These are phyloP conservation scores for Pseudopediastrum boryanum DNA, from an alignment of 139 green algal genomes.

Conservation along the genomic window DNA sequence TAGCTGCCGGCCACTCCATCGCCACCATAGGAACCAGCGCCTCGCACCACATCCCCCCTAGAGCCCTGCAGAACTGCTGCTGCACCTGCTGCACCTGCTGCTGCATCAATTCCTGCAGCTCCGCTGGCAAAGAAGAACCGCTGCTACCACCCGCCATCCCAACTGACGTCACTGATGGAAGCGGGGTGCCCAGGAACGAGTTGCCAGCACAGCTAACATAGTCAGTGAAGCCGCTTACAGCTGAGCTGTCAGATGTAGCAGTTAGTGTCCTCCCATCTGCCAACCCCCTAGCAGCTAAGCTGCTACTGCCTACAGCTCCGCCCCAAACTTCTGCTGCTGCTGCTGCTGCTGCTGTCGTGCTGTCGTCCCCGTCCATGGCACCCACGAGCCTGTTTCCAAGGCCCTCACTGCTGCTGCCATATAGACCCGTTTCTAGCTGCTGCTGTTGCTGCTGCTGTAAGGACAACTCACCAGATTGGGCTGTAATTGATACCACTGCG, in stretches of 20 bases:
- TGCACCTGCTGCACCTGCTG: slow-evolving; percentile 3
- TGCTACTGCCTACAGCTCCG: not conserved
- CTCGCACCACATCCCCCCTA: slow-evolving; percentile 77
- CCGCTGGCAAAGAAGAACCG: no score
- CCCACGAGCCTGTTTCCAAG: no score
- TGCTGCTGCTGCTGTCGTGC: no score
- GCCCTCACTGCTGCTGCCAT: slow-evolving; percentile 5
- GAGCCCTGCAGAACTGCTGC: slow-evolving; percentile 47
- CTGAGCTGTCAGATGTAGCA: not conserved
- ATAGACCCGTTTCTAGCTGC: not conserved
- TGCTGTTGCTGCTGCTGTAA: slow-evolving; percentile 4
- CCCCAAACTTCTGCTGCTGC: not conserved
- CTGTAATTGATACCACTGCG: not conserved
- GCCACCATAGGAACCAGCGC: slow-evolving; percentile 69
- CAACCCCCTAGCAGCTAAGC: slow-evolving; percentile 1
- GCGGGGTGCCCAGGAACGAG: no score
- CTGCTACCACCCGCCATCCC: no score
- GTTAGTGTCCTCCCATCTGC: not conserved
- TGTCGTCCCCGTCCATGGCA: no score
- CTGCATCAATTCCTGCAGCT: not conserved
- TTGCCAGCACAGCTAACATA: no score
- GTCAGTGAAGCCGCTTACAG: no score
- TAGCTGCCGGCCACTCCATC: slow-evolving; percentile 61
- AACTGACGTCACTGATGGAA: no score
- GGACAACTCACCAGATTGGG: not conserved